A percentile compares a stretch with the other conserved stretches of the same genome.
Conservation (phyloP, 2,329 filamentous ascomycete genomes). For the Fusarium sambucinum region DNA sequence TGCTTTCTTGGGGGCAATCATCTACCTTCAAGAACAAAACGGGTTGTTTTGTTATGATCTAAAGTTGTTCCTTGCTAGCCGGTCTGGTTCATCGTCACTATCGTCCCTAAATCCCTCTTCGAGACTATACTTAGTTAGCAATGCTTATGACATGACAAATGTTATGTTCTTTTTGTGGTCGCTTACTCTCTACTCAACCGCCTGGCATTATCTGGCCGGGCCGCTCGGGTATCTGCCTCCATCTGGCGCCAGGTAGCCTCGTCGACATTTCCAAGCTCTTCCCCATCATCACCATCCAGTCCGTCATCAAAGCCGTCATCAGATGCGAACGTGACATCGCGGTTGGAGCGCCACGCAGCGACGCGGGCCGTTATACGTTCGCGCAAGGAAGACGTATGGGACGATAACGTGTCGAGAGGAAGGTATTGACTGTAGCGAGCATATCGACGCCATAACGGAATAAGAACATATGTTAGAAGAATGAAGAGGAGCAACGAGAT, state of each 20-base stretch:
- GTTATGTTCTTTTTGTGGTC: not conserved
- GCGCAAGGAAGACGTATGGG: constrained; percentile 66
- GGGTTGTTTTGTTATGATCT: constrained; percentile 33
- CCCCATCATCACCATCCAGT: constrained; percentile 69
- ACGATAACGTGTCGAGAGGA: constrained; percentile 73
- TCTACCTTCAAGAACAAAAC: not conserved
- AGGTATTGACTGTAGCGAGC: constrained; percentile 80
- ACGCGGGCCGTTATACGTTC: constrained; percentile 58
- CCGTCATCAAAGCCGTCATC: constrained; percentile 62
- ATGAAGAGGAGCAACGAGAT: constrained; percentile 79
- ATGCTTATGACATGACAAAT: not conserved
- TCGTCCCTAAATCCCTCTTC: constrained; percentile 67
- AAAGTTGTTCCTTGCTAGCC: constrained; percentile 39
- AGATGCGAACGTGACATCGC: constrained; percentile 56
- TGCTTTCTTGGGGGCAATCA: not conserved
- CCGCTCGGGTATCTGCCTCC: constrained; percentile 51
- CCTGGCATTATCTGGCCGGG: constrained; percentile 62
- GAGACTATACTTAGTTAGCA: constrained; percentile 57
- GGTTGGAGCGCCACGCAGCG: constrained; percentile 59
- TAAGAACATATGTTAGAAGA: constrained; percentile 70
- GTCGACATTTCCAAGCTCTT: constrained; percentile 74
- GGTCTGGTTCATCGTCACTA: constrained; percentile 57
- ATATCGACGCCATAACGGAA: constrained; percentile 78
- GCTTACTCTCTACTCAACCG: constrained; percentile 80
- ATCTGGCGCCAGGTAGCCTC: constrained; percentile 60